Percentiles rank a stretch among this genome's conserved stretches.
These are phyloP conservation scores for Cercospora beticola DNA, from an alignment of 2,329 filamentous ascomycete genomes.

Conservation along the genomic window DNA sequence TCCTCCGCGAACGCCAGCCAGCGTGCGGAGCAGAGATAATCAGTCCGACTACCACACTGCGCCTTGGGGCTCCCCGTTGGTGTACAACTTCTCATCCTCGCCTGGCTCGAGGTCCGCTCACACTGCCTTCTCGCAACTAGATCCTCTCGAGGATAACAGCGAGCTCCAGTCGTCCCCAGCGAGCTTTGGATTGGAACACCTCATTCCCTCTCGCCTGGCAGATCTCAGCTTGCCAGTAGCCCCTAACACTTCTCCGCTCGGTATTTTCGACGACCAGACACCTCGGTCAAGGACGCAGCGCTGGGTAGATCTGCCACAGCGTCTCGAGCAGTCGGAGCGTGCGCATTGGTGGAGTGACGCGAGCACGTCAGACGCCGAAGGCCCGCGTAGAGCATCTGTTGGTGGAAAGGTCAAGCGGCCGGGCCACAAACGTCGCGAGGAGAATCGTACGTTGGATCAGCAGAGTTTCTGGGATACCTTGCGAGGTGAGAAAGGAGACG, in stretches of 20 bases:
- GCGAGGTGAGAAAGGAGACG: conserved; percentile 41
- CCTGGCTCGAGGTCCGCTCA: conserved; percentile 35
- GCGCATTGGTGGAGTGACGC: conserved; percentile 84
- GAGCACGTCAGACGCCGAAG: conserved; percentile 54
- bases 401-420: conserved; percentile 8
- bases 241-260: conserved; percentile 19
- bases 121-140: conserved; percentile 35
- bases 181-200: conserved; percentile 39
- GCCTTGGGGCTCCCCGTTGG: conserved; percentile 89
- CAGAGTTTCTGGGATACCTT: conserved; percentile 50
- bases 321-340: conserved; percentile 26
- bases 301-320: conserved; percentile 36
- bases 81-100: conserved; percentile 57
- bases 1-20: conserved; percentile 35
- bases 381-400: conserved; percentile 20
- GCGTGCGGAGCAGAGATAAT: conserved; percentile 31
- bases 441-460: conserved; percentile 52
- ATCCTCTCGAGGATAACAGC: conserved; percentile 30
- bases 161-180: conserved; percentile 33
- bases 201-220: conserved; percentile 35
- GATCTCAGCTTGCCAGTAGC: conserved; percentile 24
- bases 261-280: conserved; percentile 29
- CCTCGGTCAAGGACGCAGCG: conserved; percentile 35
- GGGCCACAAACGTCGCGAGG: conserved; percentile 43
- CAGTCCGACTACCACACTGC: conserved; percentile 58